Evolutionary conservation across 2,329 filamentous ascomycete genomes (phyloP).

Genomic region (Fusarium concolor): DNA sequence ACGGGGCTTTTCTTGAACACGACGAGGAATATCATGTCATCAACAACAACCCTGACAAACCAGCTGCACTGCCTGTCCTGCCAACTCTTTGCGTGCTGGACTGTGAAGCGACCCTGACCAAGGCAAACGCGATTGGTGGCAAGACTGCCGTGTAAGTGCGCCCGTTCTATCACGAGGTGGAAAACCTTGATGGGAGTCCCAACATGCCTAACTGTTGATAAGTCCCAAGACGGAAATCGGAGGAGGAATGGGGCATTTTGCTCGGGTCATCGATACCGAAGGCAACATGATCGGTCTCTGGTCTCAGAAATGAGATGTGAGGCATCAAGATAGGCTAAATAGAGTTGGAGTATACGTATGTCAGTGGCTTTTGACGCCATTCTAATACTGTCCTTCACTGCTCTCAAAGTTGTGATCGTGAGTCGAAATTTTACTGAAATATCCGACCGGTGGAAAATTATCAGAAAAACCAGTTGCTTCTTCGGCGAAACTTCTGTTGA

Average conservation of each 20-base stretch:
- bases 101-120: constrained; percentile 48
- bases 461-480: background rate
- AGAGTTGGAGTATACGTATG: background rate
- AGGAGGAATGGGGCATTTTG: constrained; percentile 51
- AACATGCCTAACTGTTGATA: background rate
- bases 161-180: background rate
- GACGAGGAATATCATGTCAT: constrained; percentile 46
- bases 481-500: constrained; percentile 30
- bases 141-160: constrained; percentile 51
- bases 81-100: constrained; percentile 51
- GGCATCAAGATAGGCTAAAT: background rate
- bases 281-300: constrained; percentile 54
- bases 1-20: constrained; percentile 53
- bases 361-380: background rate
- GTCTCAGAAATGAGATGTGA: constrained; percentile 49
- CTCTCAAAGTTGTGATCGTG: background rate
- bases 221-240: constrained; percentile 54
- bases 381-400: background rate
- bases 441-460: constrained; percentile 35
- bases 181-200: background rate
- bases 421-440: constrained; percentile 1
- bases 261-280: constrained; percentile 54
- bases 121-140: constrained; percentile 48
- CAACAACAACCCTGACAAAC: constrained; percentile 44
- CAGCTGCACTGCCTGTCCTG: constrained; percentile 47